Conservation (phyloP, 371 early-diverging fungal species). For the Encephalitozoon hellem region DNA sequence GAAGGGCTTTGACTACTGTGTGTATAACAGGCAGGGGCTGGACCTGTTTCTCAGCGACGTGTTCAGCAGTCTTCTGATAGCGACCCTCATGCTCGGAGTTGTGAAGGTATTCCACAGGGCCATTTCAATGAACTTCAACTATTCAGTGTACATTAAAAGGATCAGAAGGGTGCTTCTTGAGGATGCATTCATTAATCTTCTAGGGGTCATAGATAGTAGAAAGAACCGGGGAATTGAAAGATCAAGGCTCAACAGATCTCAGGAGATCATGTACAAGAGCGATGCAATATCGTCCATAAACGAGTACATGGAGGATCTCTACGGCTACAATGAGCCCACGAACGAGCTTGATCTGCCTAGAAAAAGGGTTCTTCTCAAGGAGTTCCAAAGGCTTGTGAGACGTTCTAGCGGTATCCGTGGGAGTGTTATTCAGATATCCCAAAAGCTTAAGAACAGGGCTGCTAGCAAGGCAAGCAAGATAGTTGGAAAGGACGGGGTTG, state of each 20-base stretch:
- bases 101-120: conserved; percentile 33
- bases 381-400: conserved; percentile 46
- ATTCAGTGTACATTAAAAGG: conserved; percentile 54
- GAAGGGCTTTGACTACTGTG: not conserved
- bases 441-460: conserved; percentile 39
- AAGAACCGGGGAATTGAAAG: conserved; percentile 5
- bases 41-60: conserved; percentile 31
- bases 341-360: conserved; percentile 17
- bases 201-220: conserved; percentile 28
- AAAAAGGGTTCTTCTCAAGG: conserved; percentile 57
- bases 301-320: not conserved
- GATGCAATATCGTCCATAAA: not conserved
- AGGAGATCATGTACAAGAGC: conserved; percentile 19
- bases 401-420: conserved; percentile 14
- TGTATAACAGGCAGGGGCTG: not conserved
- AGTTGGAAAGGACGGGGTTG: not conserved
- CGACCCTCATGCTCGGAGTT: conserved; percentile 14
- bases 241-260: not conserved
- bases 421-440: not conserved
- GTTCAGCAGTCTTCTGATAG: not conserved
- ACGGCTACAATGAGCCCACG: not conserved
- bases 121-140: conserved; percentile 56
- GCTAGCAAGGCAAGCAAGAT: conserved; percentile 34
- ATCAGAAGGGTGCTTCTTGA: conserved; percentile 50
- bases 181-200: conserved; percentile 48